Conservation (phyloP, 148 eudicot genomes). For the Pharnaceum exiguum region DNA sequence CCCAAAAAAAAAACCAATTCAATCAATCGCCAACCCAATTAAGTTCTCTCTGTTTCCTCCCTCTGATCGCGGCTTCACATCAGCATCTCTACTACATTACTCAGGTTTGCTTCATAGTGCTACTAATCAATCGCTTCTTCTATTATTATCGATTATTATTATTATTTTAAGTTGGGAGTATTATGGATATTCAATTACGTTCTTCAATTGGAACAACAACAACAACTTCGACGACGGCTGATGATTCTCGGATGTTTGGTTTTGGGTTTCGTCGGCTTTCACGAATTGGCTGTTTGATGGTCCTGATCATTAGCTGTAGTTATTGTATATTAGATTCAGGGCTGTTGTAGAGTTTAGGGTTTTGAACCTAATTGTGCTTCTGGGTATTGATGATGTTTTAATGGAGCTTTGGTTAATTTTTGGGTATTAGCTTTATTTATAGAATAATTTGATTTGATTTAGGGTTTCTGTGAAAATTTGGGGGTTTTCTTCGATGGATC, state of each 20-base stretch:
- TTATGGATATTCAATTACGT: slow-evolving; percentile 7
- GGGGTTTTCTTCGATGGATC: neutral
- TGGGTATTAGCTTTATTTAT: neutral
- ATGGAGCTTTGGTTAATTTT: neutral
- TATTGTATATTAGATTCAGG: no score
- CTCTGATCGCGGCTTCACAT: neutral
- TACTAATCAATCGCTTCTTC: neutral
- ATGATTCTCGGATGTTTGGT: slow-evolving; percentile 5
- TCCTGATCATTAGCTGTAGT: no score
- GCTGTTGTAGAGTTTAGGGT: no score
- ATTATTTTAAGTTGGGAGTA: no score
- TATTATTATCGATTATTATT: neutral
- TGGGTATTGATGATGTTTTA: no score
- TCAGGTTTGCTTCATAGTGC: neutral
- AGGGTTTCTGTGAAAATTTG: neutral
- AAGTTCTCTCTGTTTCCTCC: no score
- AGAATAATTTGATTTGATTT: neutral
- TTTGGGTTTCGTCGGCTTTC: neutral
- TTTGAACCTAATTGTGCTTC: no score
- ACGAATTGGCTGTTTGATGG: no score
- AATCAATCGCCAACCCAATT: no score
- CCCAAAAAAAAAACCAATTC: no score
- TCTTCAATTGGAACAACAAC: neutral
- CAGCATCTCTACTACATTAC: neutral
- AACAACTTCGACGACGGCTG: neutral